Evolutionary conservation across 345 rosid genomes (phyloP), one percentile per base, ranked within the genome.

Genomic region (Eucalyptus victrix): DNA sequence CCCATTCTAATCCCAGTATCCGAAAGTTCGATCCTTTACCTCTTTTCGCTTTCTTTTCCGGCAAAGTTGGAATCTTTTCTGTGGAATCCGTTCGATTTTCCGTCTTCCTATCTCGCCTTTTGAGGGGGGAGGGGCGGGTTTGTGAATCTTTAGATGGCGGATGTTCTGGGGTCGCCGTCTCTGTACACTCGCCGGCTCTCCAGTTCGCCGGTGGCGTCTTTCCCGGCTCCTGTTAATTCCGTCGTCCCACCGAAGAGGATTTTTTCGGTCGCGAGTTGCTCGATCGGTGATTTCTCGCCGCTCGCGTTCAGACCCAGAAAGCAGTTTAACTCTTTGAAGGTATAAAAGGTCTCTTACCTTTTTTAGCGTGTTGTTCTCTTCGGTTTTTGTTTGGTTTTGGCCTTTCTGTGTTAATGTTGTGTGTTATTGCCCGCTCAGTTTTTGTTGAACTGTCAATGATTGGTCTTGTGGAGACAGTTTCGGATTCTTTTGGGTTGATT

Each of bases 261-360:
- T 21, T 76, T 6, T 5, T 37, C 47, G 23, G 9, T 37, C 10
- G 83, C 83, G 42, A 76, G 83, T 76, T 76, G 83, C 89, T 42
- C 95, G 89, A 87, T 50, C 50, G 90, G 83, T 49, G 88, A 87
- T 86, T 88, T 90, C 91, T 60, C 93, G 51, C 86, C 91, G 49
- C 80, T 92, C 45, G 34, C 91, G 67, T 87, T 54, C 62, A 12
- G 89, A 28, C 91, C 94, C 91, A 93, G 93, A 88, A 92, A 90
- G 62, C 95, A 91, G 67, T 89, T 81, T 76, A 81, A 81, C 47
- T 91, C 93, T 44, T 72, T 93, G 47, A 95, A 95, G 98, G 98
- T 95, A 89, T 37, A 19, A 76, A 34, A 3, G 24, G 24, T 54
- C 65, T 47, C 37, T 90, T 37, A 0, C 21, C 45, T 32, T 37